These are phyloP conservation scores for Conticribra guillardii DNA, from an alignment of 108 stramenopile genomes.

Conservation along the genomic window DNA sequence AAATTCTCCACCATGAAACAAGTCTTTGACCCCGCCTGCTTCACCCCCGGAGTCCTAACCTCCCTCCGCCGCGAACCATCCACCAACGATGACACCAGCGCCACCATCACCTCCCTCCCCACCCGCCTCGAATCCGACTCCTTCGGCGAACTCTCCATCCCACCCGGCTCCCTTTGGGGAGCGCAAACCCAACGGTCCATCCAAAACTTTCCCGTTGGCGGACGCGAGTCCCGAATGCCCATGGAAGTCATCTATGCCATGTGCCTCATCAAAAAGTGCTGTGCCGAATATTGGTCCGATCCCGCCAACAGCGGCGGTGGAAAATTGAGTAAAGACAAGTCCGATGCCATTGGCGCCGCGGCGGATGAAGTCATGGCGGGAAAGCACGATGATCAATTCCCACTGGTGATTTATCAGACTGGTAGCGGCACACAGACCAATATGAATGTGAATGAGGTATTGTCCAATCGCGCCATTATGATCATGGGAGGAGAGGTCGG, in stretches of 20 bases:
- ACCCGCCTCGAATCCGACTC: conserved; percentile 82
- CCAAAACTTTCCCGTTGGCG: conserved; percentile 96
- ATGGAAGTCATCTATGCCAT: conserved; percentile 88
- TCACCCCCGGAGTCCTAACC: conserved; percentile 32
- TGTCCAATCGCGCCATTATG: conserved; percentile 97
- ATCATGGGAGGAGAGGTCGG: conserved; percentile 92
- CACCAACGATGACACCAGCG: background rate
- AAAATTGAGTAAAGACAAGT: conserved; percentile 61
- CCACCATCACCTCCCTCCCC: conserved; percentile 55
- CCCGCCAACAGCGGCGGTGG: conserved; percentile 78
- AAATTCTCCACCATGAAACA: conserved; percentile 34
- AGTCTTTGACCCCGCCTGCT: conserved; percentile 41
- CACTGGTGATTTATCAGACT: conserved; percentile 96
- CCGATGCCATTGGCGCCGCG: conserved; percentile 85
- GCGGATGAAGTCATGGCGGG: conserved; percentile 93
- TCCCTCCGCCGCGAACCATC: conserved; percentile 10
- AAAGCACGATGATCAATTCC: conserved; percentile 94
- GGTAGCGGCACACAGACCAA: conserved; percentile 98
- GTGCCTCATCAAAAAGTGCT: conserved; percentile 94
- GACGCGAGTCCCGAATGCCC: conserved; percentile 93
- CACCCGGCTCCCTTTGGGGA: conserved; percentile 79
- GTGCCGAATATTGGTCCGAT: conserved; percentile 73
- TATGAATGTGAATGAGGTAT: conserved; percentile 99
- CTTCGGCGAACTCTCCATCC: conserved; percentile 80
- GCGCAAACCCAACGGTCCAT: conserved; percentile 96